Evolutionary conservation across 352 stramenopile species (phyloP), one percentile per base, ranked within the genome.

Genomic region (Globisporangium echinulatum): DNA sequence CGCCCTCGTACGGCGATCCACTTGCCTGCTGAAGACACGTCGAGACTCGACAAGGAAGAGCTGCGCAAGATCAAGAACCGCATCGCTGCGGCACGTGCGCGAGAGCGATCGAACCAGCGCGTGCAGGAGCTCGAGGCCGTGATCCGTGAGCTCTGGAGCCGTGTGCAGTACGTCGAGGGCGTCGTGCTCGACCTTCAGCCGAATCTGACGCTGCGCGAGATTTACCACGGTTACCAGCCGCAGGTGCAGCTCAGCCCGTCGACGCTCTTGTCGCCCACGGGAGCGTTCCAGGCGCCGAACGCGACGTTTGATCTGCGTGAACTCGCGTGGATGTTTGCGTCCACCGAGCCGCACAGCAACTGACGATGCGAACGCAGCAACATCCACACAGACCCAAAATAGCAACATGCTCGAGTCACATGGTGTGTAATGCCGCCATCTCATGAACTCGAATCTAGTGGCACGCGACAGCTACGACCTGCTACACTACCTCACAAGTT

Each of bases 31-130:
- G 71, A 82, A 54, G 67, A 82, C 57, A 61, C 77, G n/a, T 62
- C 57, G 1, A 54, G 42, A 7, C 58, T 89, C 39, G 72, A 72
- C 68, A 70, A 71, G 37, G 67, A 72, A 37, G 77, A 89, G 58
- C 67, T 89, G 39, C 74, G 79, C 61, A 82, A 82, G 54, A 72
- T 83, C 53, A 89, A 89, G 63, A 89, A 89, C 65, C 79, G 79
- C 7, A 77, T 89, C 56, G 77, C 79, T 0, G 79, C 79, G 7
- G 77, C 78, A 19, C 73, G 79, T 1, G 78, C 79, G 38, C 75
- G 79, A 2, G 68, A 71, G 47, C 77, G 79, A 10, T 73, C 79
- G 5, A 74, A 86, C 55, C 76, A 82, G 25, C 75, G 79, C 37
- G 67, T 77, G 9, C 56, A 60, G 7, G 74, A 85, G 37, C 63